Evolutionary conservation across 257 asterid genomes (phyloP), one percentile per base, ranked within the genome.

Genomic region (Misopates orontium): DNA sequence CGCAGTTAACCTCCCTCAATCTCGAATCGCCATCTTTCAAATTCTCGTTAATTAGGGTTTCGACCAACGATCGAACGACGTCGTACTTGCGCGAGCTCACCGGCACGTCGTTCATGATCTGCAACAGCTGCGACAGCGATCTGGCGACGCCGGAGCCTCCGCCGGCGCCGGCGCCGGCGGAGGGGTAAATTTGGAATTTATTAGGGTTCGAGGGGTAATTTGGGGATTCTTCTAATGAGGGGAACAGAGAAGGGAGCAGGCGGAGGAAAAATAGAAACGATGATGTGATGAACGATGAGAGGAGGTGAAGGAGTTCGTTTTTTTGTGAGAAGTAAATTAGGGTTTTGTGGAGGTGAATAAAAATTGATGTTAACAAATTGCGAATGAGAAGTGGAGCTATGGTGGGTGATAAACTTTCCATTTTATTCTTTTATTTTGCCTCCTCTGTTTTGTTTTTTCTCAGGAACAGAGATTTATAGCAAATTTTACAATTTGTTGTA

Each of bases 51-150:
- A 89, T 84, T 0, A 89, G 77, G 73, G 70, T 89, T 80, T 92
- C 98, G 0, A 90, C 90, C 13, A 92, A 70, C 0, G 96, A 78
- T 60, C 93, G 71, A 4, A 85, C 95, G 16, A 85, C 82, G 18
- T 89, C 96, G 58, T 92, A 92, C 59, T 92, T 92, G 5, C 97
- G 79, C 1, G 98, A 92, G 65, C 90, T 85, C 22, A 87, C 98
- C 8, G 98, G 97, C 42, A 89, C 78, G 36, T 89, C 93, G 55
- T 76, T 92, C 76, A 89, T 84, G n/a, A 92, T 75, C 7, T 75
- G 79, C 58, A 92, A 70, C 22, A 92, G 72, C 64, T 92, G 98
- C 1, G 89, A 79, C 0, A 89, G 87, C 3, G 97, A 95, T 77
- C 98, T 75, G 0, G 82, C 81, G 23, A 89, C 89, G 11, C 93